Evolutionary conservation across 2,329 filamentous ascomycete genomes (phyloP), one percentile per base, ranked within the genome.

Genomic region (Ascomycota sp.): DNA sequence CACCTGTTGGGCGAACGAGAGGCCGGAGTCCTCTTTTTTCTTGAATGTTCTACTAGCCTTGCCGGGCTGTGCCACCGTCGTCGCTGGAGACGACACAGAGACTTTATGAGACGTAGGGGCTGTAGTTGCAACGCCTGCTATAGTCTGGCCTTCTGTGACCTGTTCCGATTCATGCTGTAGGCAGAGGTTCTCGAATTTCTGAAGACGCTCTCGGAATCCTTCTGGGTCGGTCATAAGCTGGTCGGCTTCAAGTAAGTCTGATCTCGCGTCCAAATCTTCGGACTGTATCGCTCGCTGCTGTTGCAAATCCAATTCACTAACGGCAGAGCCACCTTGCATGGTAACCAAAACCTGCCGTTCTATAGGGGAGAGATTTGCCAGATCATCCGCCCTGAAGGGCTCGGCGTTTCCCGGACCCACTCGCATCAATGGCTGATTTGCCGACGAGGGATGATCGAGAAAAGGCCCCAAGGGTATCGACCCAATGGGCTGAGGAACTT

Each of bases 1-100:
- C 1, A 89, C 79, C 50, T 86, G 80, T 48, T 92, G 75, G 4
- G 79, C 83, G 32, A 91, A 56, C 28, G 80, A 83, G 10, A 85
- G 61, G 13, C 41, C 41, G 8, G 29, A 33, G 8, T 53, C 51
- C 28, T 53, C 51, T 43, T 48, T 53, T 37, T 47, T 51, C 37
- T 38, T 29, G 37, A 23, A 28, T 20, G 27, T 11, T 25, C 37
- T 36, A 17, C 25, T 13, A 20, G 27, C 23, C 25, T 32, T 31
- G 23, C 30, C 23, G 8, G 32, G 20, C 3, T 17, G 30, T 10
- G 21, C 30, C 23, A 32, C 15, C 9, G 30, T 30, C 22, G 21
- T 10, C 7, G 21, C 21, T 23, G n/a, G n/a, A n/a, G 21, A 23
- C 10, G 7, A 10, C 7, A 30, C 20, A 17, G 34, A 13, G 27